A percentile compares a stretch with the other conserved stretches of the same genome.
Evolutionary conservation across 2,329 filamentous ascomycete species (phyloP).

Genomic region (Aspergillus carbonarius): DNA sequence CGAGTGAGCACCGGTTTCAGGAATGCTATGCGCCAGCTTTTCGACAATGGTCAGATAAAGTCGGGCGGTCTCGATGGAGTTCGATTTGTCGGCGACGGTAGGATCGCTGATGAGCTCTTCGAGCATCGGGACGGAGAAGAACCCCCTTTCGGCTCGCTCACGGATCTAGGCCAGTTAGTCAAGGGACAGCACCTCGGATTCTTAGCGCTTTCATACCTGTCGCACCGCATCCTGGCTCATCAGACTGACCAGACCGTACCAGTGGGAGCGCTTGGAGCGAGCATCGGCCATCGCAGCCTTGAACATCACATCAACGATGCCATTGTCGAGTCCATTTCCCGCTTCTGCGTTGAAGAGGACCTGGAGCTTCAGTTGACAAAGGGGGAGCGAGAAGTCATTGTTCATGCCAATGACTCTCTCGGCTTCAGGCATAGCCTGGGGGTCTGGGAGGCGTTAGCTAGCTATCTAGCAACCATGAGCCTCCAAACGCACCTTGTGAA

Average conservation of each 20-base stretch:
- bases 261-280: conserved; percentile 34
- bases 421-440: conserved; percentile 27
- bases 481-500: conserved; percentile 15
- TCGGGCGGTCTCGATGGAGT: conserved; percentile 33
- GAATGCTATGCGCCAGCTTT: conserved; percentile 38
- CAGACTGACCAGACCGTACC: conserved; percentile 40
- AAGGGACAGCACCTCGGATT: conserved; percentile 3
- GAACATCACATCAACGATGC: conserved; percentile 42
- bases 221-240: conserved; percentile 40
- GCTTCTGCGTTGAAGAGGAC: conserved; percentile 37
- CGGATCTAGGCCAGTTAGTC: conserved; percentile 33
- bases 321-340: conserved; percentile 27
- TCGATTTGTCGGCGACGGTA: conserved; percentile 11
- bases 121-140: conserved; percentile 38
- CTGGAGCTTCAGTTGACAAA: conserved; percentile 44
- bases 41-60: conserved; percentile 42
- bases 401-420: conserved; percentile 38
- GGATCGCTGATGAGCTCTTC: conserved; percentile 22
- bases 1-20: conserved; percentile 31
- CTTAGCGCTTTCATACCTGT: conserved; percentile 27
- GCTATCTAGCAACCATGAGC: not conserved
- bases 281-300: conserved; percentile 39
- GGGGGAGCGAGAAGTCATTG: conserved; percentile 45
- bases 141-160: conserved; percentile 42
- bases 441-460: conserved; percentile 13